Conservation (phyloP, 75 land plant genomes). For the Pinus taeda region DNA sequence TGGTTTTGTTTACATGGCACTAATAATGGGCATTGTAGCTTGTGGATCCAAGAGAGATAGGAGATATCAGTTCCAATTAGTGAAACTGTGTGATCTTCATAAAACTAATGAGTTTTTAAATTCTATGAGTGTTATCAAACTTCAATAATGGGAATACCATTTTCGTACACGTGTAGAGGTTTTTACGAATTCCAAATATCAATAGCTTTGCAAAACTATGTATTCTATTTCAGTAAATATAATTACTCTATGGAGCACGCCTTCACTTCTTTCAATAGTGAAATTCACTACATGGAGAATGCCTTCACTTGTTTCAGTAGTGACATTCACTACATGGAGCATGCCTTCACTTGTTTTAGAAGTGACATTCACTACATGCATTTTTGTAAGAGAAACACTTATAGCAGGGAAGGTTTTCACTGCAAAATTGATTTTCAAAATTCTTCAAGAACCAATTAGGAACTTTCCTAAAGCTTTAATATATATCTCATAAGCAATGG, state of each 20-base stretch:
- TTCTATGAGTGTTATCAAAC: conserved; percentile 89
- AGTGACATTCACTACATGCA: conserved; percentile 1
- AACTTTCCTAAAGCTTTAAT: no score
- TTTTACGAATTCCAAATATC: no score
- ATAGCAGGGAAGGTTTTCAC: no score
- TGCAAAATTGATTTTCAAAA: no score
- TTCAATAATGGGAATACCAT: conserved; percentile 93
- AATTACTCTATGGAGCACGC: neutral
- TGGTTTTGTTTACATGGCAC: no score
- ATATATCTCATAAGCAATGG: no score
- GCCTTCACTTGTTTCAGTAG: conserved; percentile 56
- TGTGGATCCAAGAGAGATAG: conserved; percentile 9
- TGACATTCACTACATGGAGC: conserved; percentile 61
- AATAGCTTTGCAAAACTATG: conserved; percentile 6
- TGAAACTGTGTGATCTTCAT: no score
- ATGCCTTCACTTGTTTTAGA: no score
- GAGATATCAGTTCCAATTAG: no score
- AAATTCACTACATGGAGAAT: conserved; percentile 28
- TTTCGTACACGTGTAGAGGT: conserved; percentile 11
- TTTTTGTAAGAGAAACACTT: no score
- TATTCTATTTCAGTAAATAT: conserved; percentile 58
- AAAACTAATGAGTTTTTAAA: conserved; percentile 84
- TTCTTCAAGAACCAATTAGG: no score
- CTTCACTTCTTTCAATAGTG: no score
- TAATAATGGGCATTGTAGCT: neutral